Conservation (phyloP, 768 basidiomycete genomes). For the Thelephora aurantiotincta region DNA sequence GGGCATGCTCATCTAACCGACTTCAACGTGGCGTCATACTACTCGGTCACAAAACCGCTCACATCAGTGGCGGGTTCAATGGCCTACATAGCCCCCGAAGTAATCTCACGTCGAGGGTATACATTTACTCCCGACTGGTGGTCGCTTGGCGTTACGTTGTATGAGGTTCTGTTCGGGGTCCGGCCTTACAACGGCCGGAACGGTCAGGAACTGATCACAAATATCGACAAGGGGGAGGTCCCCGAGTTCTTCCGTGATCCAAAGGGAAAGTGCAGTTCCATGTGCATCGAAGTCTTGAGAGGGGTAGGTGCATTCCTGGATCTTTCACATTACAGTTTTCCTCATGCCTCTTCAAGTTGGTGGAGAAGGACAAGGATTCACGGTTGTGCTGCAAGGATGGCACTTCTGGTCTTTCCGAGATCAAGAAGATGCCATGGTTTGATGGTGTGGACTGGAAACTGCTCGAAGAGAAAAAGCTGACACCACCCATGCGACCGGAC, state of each 20-base stretch:
- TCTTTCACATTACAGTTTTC: not conserved
- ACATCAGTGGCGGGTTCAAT: constrained; percentile 94
- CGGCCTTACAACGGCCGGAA: constrained; percentile 88
- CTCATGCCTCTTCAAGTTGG: constrained; percentile 33
- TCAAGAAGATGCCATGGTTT: constrained; percentile 83
- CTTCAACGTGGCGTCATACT: constrained; percentile 98
- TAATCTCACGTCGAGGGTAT: constrained; percentile 83
- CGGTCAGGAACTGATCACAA: constrained; percentile 74
- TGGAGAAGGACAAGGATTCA: constrained; percentile 67
- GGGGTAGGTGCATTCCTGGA: constrained; percentile 33
- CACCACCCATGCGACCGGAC: constrained; percentile 85
- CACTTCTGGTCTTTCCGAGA: constrained; percentile 59
- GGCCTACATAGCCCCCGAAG: constrained; percentile 99
- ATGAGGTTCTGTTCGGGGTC: constrained; percentile 68
- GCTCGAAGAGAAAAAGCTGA: constrained; percentile 51
- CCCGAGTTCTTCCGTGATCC: constrained; percentile 66
- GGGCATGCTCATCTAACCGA: constrained; percentile 97
- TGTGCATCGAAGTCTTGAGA: constrained; percentile 51
- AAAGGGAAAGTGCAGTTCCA: constrained; percentile 42
- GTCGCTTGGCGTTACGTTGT: constrained; percentile 84
- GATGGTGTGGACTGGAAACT: constrained; percentile 65
- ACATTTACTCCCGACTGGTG: constrained; percentile 92
- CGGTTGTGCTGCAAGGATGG: constrained; percentile 71
- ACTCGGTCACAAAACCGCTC: constrained; percentile 75
- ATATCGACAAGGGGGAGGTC: constrained; percentile 62